Conservation (phyloP, 2,329 filamentous ascomycete genomes). For the Huntiella omanensis region DNA sequence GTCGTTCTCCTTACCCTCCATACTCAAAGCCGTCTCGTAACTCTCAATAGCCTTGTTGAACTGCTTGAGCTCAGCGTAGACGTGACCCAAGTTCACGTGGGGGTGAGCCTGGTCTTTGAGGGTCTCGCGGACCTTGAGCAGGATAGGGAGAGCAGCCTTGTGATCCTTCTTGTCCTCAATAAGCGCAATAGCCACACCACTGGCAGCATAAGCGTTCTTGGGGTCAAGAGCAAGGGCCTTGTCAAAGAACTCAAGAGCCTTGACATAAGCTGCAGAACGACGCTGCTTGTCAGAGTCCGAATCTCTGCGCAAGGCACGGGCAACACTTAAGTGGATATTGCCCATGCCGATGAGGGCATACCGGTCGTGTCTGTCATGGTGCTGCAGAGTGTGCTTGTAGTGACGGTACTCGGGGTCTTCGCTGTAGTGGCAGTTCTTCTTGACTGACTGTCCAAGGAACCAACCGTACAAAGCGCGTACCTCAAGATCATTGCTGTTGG, state of each 20-base stretch:
- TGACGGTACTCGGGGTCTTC: conserved; percentile 87
- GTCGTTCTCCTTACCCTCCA: conserved; percentile 56
- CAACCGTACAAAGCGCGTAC: conserved; percentile 86
- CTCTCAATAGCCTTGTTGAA: conserved; percentile 83
- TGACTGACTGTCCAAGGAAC: conserved; percentile 83
- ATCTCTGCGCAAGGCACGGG: conserved; percentile 84
- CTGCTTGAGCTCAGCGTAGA: conserved; percentile 78
- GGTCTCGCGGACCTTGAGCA: conserved; percentile 79
- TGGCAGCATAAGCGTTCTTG: conserved; percentile 87
- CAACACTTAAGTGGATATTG: conserved; percentile 70
- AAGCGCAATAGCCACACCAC: conserved; percentile 85
- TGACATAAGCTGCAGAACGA: conserved; percentile 67
- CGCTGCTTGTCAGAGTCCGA: conserved; percentile 83
- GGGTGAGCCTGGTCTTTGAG: conserved; percentile 65
- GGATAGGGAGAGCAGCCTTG: conserved; percentile 63
- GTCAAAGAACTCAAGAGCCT: conserved; percentile 95
- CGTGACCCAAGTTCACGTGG: conserved; percentile 82
- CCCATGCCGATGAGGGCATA: conserved; percentile 96
- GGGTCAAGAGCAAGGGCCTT: conserved; percentile 91
- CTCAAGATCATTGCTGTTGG: conserved; percentile 70
- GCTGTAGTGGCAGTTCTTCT: conserved; percentile 57
- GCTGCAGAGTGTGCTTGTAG: conserved; percentile 88
- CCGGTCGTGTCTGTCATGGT: conserved; percentile 93
- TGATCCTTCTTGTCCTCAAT: conserved; percentile 89
- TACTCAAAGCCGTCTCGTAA: conserved; percentile 71